phyloP scores from a whole-genome alignment of 2,329 filamentous ascomycete genomes.

The Penicillium sp. region DNA sequence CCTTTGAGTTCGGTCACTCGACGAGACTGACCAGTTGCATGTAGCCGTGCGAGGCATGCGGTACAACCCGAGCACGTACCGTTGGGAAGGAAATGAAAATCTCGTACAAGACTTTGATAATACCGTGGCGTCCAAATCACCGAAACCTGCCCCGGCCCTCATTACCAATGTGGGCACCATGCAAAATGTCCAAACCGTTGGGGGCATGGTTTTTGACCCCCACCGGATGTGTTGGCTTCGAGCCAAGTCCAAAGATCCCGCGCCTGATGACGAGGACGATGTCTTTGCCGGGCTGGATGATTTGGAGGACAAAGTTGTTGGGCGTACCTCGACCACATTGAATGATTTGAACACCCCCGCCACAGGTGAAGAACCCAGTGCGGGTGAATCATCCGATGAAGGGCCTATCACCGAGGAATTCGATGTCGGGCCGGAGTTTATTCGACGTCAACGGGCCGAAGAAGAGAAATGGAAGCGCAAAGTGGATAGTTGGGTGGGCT shows the following conservation, averaged over 20 bases:
- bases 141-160: slow-evolving; percentile 63
- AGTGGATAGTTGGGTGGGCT: slow-evolving; percentile 80
- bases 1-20: not conserved
- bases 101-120: slow-evolving; percentile 76
- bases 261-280: slow-evolving; percentile 84
- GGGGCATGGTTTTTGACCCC: slow-evolving; percentile 98
- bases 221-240: slow-evolving; percentile 98
- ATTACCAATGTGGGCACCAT: slow-evolving; percentile 87
- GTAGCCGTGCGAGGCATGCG: slow-evolving; percentile 91
- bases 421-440: slow-evolving; percentile 93
- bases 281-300: slow-evolving; percentile 95
- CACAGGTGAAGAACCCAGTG: slow-evolving; percentile 46
- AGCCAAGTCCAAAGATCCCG: slow-evolving; percentile 56
- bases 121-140: slow-evolving; percentile 41
- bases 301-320: slow-evolving; percentile 67
- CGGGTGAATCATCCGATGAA: slow-evolving; percentile 63
- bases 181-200: slow-evolving; percentile 88
- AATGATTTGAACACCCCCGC: slow-evolving; percentile 31
- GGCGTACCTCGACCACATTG: slow-evolving; percentile 28
- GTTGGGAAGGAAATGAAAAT: slow-evolving; percentile 97
- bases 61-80: slow-evolving; percentile 84
- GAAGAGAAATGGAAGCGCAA: slow-evolving; percentile 89
- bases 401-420: slow-evolving; percentile 95
- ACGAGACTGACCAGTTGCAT: slow-evolving; percentile 18
- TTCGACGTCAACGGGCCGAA: slow-evolving; percentile 85